Evolutionary conservation across 768 basidiomycete genomes (phyloP).

Genomic region (Suillus plorans): DNA sequence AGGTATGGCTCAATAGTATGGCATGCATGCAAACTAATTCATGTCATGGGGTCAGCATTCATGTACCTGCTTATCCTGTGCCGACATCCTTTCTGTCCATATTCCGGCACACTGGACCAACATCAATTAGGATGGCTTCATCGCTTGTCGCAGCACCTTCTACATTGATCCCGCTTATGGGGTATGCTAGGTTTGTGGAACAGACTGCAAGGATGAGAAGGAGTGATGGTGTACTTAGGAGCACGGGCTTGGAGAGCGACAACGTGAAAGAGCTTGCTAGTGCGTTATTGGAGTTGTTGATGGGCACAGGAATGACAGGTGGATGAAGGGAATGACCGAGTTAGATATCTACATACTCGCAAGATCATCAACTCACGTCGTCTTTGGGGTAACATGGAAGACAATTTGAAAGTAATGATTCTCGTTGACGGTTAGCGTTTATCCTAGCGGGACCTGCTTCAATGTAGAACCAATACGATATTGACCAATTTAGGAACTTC

Average conservation of each 20-base stretch:
- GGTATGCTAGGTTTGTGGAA: slow-evolving; percentile 54
- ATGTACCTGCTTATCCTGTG: slow-evolving; percentile 55
- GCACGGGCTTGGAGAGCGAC: slow-evolving; percentile 49
- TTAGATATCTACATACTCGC: background rate
- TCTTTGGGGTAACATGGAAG: background rate
- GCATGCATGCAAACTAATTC: slow-evolving; percentile 9
- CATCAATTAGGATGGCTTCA: slow-evolving; percentile 36
- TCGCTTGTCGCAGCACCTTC: slow-evolving; percentile 33
- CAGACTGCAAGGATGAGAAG: slow-evolving; percentile 39
- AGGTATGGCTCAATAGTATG: slow-evolving; percentile 33
- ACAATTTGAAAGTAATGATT: background rate
- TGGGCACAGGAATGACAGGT: slow-evolving; percentile 23
- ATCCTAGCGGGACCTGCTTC: background rate
- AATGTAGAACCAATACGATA: background rate
- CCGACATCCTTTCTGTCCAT: slow-evolving; percentile 59
- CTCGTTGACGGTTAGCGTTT: background rate
- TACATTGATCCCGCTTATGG: too few species aligned
- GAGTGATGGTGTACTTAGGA: slow-evolving; percentile 29
- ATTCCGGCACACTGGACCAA: slow-evolving; percentile 27
- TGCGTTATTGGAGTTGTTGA: slow-evolving; percentile 62
- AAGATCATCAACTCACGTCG: background rate
- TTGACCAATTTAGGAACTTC: background rate
- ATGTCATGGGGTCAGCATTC: slow-evolving; percentile 36
- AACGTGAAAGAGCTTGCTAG: slow-evolving; percentile 57
- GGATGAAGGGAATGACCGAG: slow-evolving; percentile 24